Base-by-base conservation (phyloP, 2,329 filamentous ascomycete genomes). In the Metarhizium humberi region DNA sequence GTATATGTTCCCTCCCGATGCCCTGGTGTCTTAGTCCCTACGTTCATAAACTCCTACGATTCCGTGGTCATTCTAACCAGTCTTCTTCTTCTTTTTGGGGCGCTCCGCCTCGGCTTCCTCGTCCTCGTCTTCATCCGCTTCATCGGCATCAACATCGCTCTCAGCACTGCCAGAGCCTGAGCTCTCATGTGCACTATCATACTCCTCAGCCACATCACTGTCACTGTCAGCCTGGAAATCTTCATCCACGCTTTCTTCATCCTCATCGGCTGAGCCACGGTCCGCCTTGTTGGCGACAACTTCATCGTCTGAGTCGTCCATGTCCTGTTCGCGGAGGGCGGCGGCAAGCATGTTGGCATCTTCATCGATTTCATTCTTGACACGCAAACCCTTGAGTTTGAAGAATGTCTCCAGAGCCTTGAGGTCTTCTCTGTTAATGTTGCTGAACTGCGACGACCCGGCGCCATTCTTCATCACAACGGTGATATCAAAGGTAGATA, bases 331-430 rank as follows among this genome's bases (percentile, higher is more conserved):
- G 58, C 90, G 82, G 58, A 96, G 81, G 25, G 90, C 91, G 11
- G 89, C 88, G 36, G 89, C 88, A 57, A 96, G 81, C 55, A 82
- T 62, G 69, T 88, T 85, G 69, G 90, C 88, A 63, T 99, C 94
- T 69, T 96, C 94, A 59, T 95, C 87, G 76, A 99, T 96, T 74
- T 99, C 94, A 71, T 99, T 99, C 85, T 96, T 97, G 56, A 95
- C 92, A 54, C 92, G 89, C 66, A 99, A 81, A 58, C 87, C 88
- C 79, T 97, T 97, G 63, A 90, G 83, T 73, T 95, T 94, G 82
- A 99, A 96, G 76, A 99, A 99, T 62, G 87, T 86, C 71, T 99
- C 94, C n/a, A 99, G 82, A 6, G 90, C 89, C 73, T 94, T 89
- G 72, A 97, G 90, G 69, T 99, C 94, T 75, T 99, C 94, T 63